phyloP scores from a whole-genome alignment of 2,329 filamentous ascomycete species.

The Trichoderma harzianum region DNA sequence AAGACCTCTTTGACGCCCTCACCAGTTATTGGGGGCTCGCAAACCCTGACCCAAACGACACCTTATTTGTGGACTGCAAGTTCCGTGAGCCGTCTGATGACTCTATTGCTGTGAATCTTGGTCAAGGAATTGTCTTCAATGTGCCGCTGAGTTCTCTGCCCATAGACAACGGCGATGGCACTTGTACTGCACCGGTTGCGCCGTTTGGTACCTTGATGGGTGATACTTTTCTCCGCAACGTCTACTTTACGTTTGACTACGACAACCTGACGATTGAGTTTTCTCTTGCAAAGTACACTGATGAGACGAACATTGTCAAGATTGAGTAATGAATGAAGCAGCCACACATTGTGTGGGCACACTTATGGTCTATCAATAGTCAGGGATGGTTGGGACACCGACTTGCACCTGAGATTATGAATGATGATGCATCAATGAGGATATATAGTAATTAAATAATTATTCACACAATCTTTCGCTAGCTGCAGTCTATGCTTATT shows the following conservation, averaged over 20 bases:
- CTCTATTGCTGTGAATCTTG: constrained; percentile 3
- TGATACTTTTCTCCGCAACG: constrained; percentile 13
- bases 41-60: not conserved
- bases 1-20: constrained; percentile 11
- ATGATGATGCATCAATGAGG: not conserved
- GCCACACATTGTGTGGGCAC: not conserved
- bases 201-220: not conserved
- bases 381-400: too few species aligned
- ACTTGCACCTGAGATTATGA: not conserved
- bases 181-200: constrained; percentile 9
- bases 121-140: not conserved
- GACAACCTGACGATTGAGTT: constrained; percentile 19
- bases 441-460: not conserved
- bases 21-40: constrained; percentile 15
- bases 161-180: not conserved
- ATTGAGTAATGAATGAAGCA: not conserved
- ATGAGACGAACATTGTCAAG: constrained; percentile 16
- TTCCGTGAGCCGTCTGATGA: constrained; percentile 3
- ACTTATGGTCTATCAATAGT: too few species aligned
- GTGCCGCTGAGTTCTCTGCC: constrained; percentile 15
- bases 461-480: not conserved
- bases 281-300: constrained; percentile 17
- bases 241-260: constrained; percentile 21
- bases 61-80: constrained; percentile 18
- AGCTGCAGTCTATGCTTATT: not conserved